These are phyloP conservation scores for Tylopilus vinaceipallidus DNA, from an alignment of 768 basidiomycete genomes.

Conservation along the genomic window DNA sequence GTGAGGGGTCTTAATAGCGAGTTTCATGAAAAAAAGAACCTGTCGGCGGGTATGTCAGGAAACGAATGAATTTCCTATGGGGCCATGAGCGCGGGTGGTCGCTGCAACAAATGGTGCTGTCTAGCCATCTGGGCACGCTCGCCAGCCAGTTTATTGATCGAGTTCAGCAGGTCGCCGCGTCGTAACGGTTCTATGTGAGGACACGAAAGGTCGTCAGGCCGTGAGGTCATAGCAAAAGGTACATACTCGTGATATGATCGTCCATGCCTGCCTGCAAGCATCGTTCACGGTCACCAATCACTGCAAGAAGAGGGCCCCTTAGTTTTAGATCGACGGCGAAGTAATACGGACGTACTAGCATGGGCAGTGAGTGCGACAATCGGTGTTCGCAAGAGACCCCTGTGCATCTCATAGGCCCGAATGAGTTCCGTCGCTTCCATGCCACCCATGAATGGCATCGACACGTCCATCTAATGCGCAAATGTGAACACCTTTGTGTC, in stretches of 20 bases:
- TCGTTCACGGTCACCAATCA: slow-evolving; percentile 85
- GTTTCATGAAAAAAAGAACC: no score
- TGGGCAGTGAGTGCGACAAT: slow-evolving; percentile 98
- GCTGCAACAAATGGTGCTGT: slow-evolving; percentile 31
- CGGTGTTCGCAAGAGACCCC: slow-evolving; percentile 69
- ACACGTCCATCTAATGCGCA: slow-evolving; percentile 83
- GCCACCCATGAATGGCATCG: slow-evolving; percentile 98
- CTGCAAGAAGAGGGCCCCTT: slow-evolving; percentile 39
- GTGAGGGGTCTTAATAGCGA: no score
- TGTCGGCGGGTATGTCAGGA: slow-evolving; percentile 8
- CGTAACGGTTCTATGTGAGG: slow-evolving; percentile 65
- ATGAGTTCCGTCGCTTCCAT: slow-evolving; percentile 97
- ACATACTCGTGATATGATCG: slow-evolving; percentile 79
- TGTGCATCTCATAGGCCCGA: slow-evolving; percentile 76
- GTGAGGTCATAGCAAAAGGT: neutral
- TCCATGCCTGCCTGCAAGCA: slow-evolving; percentile 80
- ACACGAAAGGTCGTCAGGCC: slow-evolving; percentile 2
- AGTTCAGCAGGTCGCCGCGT: slow-evolving; percentile 74
- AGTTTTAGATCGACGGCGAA: slow-evolving; percentile 2
- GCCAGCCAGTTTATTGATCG: slow-evolving; percentile 76
- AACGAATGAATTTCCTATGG: slow-evolving; percentile 10
- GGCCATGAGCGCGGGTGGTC: slow-evolving; percentile 33
- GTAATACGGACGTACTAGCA: slow-evolving; percentile 64
- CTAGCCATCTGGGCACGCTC: slow-evolving; percentile 46
- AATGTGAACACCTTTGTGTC: slow-evolving; percentile 1